These are phyloP conservation scores for Schizophyllum amplum DNA, from an alignment of 1,284 basidiomycete species.

Conservation along the genomic window DNA sequence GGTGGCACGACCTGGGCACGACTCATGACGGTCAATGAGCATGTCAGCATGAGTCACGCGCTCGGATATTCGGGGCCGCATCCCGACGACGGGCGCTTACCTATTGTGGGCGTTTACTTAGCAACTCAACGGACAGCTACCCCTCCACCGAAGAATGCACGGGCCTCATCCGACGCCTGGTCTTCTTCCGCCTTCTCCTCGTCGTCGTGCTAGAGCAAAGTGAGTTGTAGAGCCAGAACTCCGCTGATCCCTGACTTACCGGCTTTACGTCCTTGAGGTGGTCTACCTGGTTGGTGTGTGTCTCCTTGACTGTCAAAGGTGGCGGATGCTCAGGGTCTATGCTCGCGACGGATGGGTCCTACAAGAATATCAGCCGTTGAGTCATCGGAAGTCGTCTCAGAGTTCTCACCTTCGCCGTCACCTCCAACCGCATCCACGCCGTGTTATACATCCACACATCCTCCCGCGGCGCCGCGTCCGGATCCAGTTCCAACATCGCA, in stretches of 20 bases:
- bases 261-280: constrained; percentile 17
- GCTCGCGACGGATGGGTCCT: constrained; percentile 3
- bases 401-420: constrained; percentile 36
- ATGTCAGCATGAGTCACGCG: too few species aligned
- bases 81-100: too few species aligned
- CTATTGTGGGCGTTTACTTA: too few species aligned
- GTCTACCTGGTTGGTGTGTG: constrained; percentile 20
- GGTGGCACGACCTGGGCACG: too few species aligned
- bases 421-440: constrained; percentile 51
- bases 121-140: not conserved
- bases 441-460: constrained; percentile 37
- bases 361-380: not conserved
- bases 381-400: too few species aligned
- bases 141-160: constrained; percentile 23
- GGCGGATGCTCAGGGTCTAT: constrained; percentile 10
- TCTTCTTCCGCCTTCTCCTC: constrained; percentile 15
- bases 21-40: too few species aligned
- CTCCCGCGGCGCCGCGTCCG: constrained; percentile 18
- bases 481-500: constrained; percentile 42
- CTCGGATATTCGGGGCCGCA: too few species aligned
- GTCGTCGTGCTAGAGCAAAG: constrained; percentile 1
- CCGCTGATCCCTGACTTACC: not conserved
- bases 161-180: constrained; percentile 18
- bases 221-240: not conserved
- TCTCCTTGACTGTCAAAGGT: constrained; percentile 18